Base-by-base conservation (phyloP, 2,329 filamentous ascomycete genomes). In the Alternaria ethzedia region DNA sequence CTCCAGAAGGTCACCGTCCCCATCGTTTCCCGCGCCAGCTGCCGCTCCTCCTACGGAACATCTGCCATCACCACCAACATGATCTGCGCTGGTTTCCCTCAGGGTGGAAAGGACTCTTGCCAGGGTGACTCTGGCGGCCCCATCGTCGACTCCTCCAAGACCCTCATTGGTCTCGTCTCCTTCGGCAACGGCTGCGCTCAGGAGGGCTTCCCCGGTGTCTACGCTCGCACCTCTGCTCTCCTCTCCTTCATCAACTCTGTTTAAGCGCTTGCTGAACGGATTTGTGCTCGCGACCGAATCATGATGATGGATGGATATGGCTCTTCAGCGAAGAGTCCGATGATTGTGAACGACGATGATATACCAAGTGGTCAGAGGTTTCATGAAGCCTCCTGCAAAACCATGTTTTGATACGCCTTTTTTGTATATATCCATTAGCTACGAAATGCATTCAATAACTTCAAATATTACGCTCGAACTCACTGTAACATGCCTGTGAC, bases 101-200 rank as follows among this genome's bases (percentile, higher is more conserved):
- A 57, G 13, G 74, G 74, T 58, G 74, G 74, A 57, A 73, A 70
- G 67, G 74, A 76, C 69, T 76, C 74, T 36, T 76, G 74, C 74
- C 74, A 76, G 71, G 74, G 74, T 63, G 74, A 76, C 70, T 66
- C 59, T 55, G 74, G 74, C 55, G 74, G 74, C 36, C 73, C 74
- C 23, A 66, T 76, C 15, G 57, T 75, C 57, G 55, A 72, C 63
- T 28, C 60, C 6, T 41, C 54, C 52, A 63, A 55, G 56, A 30
- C 25, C 2, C 60, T 65, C 25, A 23, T 65, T 36, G 63, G 63
- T 28, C 8, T 65, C 17, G 63, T 65, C n/a, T 63, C 60, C 13
- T 65, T 52, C 41, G 63, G 63, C 26, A 15, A 46, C 7, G 74
- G 74, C 21, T 76, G 74, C 30, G 74, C 74, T 45, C 46, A 28